These are phyloP conservation scores for Ophiocordyceps australis DNA, from an alignment of 2,329 filamentous ascomycete genomes.

Conservation along the genomic window DNA sequence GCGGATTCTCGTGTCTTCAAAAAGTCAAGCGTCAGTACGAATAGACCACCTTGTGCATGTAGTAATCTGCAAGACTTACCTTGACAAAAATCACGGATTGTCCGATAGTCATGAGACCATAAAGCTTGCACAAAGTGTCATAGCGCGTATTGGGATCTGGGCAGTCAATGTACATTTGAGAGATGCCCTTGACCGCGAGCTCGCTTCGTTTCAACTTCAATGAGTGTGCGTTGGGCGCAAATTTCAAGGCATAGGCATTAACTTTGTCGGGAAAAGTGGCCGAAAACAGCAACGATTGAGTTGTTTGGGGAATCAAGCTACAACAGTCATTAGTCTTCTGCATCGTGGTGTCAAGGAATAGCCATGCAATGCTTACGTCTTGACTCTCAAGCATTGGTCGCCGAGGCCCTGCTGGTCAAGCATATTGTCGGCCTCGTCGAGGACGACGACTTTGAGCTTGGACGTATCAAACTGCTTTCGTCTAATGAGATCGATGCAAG, in stretches of 20 bases:
- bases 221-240: constrained; percentile 71
- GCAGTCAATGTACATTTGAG: constrained; percentile 95
- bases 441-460: constrained; percentile 63
- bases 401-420: constrained; percentile 87
- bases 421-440: constrained; percentile 99
- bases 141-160: constrained; percentile 71
- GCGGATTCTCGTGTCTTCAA: constrained; percentile 72
- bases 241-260: constrained; percentile 63
- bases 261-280: constrained; percentile 84
- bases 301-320: constrained; percentile 52
- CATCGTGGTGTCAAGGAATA: background rate
- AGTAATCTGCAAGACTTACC: constrained; percentile 33
- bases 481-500: constrained; percentile 73
- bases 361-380: constrained; percentile 35
- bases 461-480: constrained; percentile 55
- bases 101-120: constrained; percentile 88
- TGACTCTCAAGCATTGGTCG: constrained; percentile 85
- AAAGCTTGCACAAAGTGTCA: constrained; percentile 74
- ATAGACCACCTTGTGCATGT: constrained; percentile 5
- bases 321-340: constrained; percentile 10
- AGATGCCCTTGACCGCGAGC: constrained; percentile 90
- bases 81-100: constrained; percentile 97
- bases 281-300: constrained; percentile 91
- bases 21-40: background rate
- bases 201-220: constrained; percentile 82